A percentile compares a stretch with the other conserved stretches of the same genome.
Evolutionary conservation across 2,329 filamentous ascomycete genomes (phyloP).

Genomic region (Incumbomyces lentus): DNA sequence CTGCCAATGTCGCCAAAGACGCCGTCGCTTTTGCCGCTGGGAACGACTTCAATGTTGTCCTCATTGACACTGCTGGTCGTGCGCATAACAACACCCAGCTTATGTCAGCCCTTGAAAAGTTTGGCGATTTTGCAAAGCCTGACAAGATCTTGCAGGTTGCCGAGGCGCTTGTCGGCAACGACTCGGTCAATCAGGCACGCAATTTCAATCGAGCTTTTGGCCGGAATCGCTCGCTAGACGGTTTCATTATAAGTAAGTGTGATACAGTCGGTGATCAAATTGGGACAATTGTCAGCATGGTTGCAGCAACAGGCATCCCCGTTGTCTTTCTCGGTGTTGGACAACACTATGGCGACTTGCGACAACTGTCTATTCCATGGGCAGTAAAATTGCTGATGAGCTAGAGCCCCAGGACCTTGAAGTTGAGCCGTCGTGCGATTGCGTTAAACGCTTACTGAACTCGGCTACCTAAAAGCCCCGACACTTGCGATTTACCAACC

Average conservation of each 20-base stretch:
- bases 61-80: constrained; percentile 92
- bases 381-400: constrained; percentile 52
- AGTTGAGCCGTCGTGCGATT: neutral
- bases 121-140: constrained; percentile 87
- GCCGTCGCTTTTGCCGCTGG: constrained; percentile 71
- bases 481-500: no score
- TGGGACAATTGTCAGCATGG: constrained; percentile 87
- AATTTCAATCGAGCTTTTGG: constrained; percentile 96
- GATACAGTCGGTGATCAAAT: constrained; percentile 99
- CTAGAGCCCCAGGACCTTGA: constrained; percentile 14
- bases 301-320: constrained; percentile 92
- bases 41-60: constrained; percentile 76
- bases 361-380: constrained; percentile 54
- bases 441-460: neutral
- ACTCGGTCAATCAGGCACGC: constrained; percentile 86
- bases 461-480: no score
- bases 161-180: constrained; percentile 86
- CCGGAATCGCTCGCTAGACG: constrained; percentile 67
- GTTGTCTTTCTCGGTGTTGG: constrained; percentile 79
- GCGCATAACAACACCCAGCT: constrained; percentile 91
- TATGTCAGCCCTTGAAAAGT: constrained; percentile 95
- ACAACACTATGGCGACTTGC: constrained; percentile 57
- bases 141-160: constrained; percentile 99
- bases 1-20: constrained; percentile 87
- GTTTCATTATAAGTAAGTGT: constrained; percentile 97